These are phyloP conservation scores for Pseudogymnoascus sp. DNA, from an alignment of 2,329 filamentous ascomycete genomes.

Conservation along the genomic window DNA sequence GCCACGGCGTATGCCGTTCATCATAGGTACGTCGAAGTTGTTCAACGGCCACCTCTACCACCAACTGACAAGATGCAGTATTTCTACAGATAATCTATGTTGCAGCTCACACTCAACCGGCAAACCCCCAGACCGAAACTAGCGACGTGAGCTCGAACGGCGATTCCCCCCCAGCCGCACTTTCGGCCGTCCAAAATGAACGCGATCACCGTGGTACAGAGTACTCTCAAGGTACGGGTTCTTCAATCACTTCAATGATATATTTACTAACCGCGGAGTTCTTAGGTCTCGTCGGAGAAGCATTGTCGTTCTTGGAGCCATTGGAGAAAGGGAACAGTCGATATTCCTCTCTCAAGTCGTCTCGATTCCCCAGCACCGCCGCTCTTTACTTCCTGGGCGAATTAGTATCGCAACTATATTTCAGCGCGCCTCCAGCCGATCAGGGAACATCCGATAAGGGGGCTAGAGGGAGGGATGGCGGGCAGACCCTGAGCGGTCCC, in stretches of 20 bases:
- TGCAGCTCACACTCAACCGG: slow-evolving; percentile 15
- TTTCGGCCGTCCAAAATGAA: slow-evolving; percentile 23
- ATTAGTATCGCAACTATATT: slow-evolving; percentile 56
- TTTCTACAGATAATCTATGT: slow-evolving; percentile 22
- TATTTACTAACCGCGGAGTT: background rate
- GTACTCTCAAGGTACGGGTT: slow-evolving; percentile 12
- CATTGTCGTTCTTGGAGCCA: slow-evolving; percentile 28
- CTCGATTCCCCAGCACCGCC: slow-evolving; percentile 49
- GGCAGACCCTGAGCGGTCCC: slow-evolving; percentile 40
- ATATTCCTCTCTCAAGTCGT: slow-evolving; percentile 39
- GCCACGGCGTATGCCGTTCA: slow-evolving; percentile 26
- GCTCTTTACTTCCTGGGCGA: slow-evolving; percentile 55
- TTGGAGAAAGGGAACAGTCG: slow-evolving; percentile 25
- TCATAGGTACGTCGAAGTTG: slow-evolving; percentile 24
- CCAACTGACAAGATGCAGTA: background rate
- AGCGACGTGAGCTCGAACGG: background rate
- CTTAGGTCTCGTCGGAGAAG: slow-evolving; percentile 30
- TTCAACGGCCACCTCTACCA: background rate
- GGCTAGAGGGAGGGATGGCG: slow-evolving; percentile 8
- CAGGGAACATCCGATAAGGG: slow-evolving; percentile 14
- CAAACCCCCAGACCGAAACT: background rate
- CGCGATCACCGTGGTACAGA: slow-evolving; percentile 17
- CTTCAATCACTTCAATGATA: background rate
- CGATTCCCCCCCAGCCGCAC: slow-evolving; percentile 11
- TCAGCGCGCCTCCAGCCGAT: slow-evolving; percentile 46